Evolutionary conservation across 2,329 filamentous ascomycete genomes (phyloP), one percentile per base, ranked within the genome.

Genomic region (Spiromastix sp.): DNA sequence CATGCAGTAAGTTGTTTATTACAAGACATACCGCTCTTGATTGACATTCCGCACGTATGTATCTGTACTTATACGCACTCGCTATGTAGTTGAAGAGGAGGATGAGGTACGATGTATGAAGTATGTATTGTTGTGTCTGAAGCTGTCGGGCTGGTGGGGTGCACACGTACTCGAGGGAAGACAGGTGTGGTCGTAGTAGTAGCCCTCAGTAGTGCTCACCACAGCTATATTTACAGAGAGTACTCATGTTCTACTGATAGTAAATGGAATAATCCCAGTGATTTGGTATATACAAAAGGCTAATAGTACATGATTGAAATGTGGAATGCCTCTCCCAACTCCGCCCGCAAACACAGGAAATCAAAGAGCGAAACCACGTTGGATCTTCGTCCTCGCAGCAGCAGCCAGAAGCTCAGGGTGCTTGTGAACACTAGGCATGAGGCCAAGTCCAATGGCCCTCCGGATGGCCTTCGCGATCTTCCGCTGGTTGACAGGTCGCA

Each of bases 391-490:
- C 27, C 34, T 36, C n/a, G 34, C 34, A 11, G 18, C 27, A 12
- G 34, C 26, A 17, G 27, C 26, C 17, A 94, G 57, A 38, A 93
- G 68, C 59, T 93, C 83, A 3, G 91, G 91, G 63, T 98, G 91
- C 46, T 70, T 68, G 65, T 98, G 84, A 37, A 93, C 81, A 56
- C 80, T 93, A 16, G 91, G 91, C 72, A 96, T 86, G 41, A 96
- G 67, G 11, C 91, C 91, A 54, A 95, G 72, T 1, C 87, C 91
- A 50, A 96, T 80, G 13, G 84, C 81, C 48, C 91, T 74, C 46
- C 91, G 71, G 50, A 98, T 82, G 35, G 93, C 89, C 68, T 93
- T 95, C 42, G 89, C 83, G 55, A 98, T 77, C 64, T 81, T 86
- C 47, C 91, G 74, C 67, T 98, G 91, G 67, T 96, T 96, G 46